Evolutionary conservation across 768 basidiomycete species (phyloP).

Genomic region (Cyathus striatus): DNA sequence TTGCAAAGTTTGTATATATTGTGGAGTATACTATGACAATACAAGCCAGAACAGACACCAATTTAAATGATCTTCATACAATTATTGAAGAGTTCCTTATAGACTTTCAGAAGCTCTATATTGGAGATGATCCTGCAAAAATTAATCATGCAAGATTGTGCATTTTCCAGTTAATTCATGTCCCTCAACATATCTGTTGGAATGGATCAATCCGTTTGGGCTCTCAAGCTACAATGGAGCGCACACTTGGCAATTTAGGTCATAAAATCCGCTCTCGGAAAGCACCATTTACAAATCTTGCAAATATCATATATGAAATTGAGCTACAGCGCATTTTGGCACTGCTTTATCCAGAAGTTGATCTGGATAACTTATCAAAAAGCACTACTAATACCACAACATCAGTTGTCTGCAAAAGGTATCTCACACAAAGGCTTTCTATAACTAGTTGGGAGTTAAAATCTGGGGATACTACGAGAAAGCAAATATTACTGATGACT

Average conservation of each 20-base stretch:
- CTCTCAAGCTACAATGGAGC: conserved; percentile 25
- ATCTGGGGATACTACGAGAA: not conserved
- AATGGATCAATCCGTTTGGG: conserved; percentile 27
- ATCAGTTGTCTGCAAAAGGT: no score
- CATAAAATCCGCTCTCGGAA: not conserved
- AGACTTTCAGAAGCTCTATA: conserved; percentile 19
- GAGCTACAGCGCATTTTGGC: not conserved
- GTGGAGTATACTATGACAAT: no score
- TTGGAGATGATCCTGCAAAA: conserved; percentile 18
- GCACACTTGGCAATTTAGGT: conserved; percentile 1
- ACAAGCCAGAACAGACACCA: not conserved
- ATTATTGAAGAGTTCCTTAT: conserved; percentile 12
- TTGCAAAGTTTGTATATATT: no score
- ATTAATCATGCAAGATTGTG: conserved; percentile 19
- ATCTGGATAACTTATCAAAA: not conserved
- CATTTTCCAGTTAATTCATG: conserved; percentile 26
- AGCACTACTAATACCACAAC: not conserved
- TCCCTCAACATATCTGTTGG: conserved; percentile 28
- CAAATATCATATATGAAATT: not conserved
- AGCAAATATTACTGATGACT: not conserved
- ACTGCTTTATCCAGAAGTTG: not conserved
- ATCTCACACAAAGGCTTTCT: no score
- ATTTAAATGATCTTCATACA: not conserved
- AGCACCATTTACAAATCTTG: conserved; percentile 1
- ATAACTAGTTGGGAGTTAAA: not conserved